Percentiles rank a stretch among this genome's conserved stretches.
These are phyloP conservation scores for Phytopythium litorale DNA, from an alignment of 352 stramenopile genomes.

Conservation along the genomic window DNA sequence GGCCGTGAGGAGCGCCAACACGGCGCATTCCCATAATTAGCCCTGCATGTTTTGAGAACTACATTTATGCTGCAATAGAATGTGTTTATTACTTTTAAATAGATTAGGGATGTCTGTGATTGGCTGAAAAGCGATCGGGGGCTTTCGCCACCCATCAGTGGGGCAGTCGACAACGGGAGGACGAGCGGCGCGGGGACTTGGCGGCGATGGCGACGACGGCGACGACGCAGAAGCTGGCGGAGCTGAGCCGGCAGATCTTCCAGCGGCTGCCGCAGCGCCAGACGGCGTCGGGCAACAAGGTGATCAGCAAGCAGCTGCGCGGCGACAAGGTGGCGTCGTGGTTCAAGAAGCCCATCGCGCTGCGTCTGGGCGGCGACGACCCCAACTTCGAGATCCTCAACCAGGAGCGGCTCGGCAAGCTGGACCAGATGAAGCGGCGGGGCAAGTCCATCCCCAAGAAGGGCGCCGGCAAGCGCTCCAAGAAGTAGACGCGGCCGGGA, in stretches of 20 bases:
- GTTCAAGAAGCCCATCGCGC: conserved; percentile 81
- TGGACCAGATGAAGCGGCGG: conserved; percentile 86
- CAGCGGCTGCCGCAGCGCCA: conserved; percentile 82
- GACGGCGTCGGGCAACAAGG: conserved; percentile 80
- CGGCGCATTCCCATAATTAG: background rate
- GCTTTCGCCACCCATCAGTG: conserved; percentile 1
- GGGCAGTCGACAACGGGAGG: conserved; percentile 1
- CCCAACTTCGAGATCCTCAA: conserved; percentile 84
- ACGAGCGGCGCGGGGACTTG: background rate
- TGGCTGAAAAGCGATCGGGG: conserved; percentile 5
- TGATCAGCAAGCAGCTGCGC: conserved; percentile 88
- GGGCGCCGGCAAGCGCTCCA: conserved; percentile 81
- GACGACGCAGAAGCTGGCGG: conserved; percentile 59
- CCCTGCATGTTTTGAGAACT: background rate
- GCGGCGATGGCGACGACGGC: conserved; percentile 12
- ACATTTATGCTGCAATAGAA: background rate
- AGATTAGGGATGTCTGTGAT: background rate
- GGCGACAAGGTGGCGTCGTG: conserved; percentile 82
- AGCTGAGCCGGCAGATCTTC: conserved; percentile 87
- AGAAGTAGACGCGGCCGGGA: conserved; percentile 46
- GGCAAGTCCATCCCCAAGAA: conserved; percentile 87
- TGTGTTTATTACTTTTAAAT: background rate
- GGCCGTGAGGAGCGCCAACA: background rate
- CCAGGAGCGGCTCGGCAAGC: conserved; percentile 65
- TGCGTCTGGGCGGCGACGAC: conserved; percentile 77